Percentiles rank a stretch among this genome's conserved stretches.
These are phyloP conservation scores for Exutisphaerella laricina DNA, from an alignment of 2,329 filamentous ascomycete genomes.

Conservation along the genomic window DNA sequence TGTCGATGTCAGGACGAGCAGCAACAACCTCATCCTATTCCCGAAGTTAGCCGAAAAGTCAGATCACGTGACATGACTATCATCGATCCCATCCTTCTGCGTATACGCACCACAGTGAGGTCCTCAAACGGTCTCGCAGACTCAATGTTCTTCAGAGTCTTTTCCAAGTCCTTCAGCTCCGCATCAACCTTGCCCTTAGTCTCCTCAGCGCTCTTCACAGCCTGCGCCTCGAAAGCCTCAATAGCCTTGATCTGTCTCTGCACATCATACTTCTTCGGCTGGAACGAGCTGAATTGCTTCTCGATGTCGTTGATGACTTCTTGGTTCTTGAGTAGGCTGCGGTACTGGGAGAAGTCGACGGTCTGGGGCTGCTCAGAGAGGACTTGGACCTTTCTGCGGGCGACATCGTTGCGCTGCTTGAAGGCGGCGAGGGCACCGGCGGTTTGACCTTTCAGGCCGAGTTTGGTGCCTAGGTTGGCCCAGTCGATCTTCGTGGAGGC, in stretches of 20 bases:
- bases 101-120: constrained; percentile 81
- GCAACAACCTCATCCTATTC: constrained; percentile 84
- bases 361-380: constrained; percentile 79
- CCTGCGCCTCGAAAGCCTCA: constrained; percentile 95
- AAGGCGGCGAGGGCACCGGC: constrained; percentile 86
- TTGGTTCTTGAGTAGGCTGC: constrained; percentile 88
- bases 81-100: not conserved
- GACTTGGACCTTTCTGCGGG: constrained; percentile 81
- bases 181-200: constrained; percentile 95
- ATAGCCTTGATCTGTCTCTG: constrained; percentile 94
- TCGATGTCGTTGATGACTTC: constrained; percentile 95
- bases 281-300: constrained; percentile 87
- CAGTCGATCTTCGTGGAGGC: constrained; percentile 99
- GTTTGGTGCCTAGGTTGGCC: constrained; percentile 87
- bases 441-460: constrained; percentile 94
- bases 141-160: constrained; percentile 97
- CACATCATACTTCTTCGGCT: constrained; percentile 90
- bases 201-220: constrained; percentile 91
- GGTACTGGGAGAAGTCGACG: constrained; percentile 93
- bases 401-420: constrained; percentile 99
- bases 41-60: constrained; percentile 18
- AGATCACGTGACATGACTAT: constrained; percentile 23
- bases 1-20: constrained; percentile 92
- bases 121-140: constrained; percentile 92
- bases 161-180: constrained; percentile 88